Evolutionary conservation across 805 yeast genomes (phyloP).

Genomic region (Saccharomyces kudriavzevii): DNA sequence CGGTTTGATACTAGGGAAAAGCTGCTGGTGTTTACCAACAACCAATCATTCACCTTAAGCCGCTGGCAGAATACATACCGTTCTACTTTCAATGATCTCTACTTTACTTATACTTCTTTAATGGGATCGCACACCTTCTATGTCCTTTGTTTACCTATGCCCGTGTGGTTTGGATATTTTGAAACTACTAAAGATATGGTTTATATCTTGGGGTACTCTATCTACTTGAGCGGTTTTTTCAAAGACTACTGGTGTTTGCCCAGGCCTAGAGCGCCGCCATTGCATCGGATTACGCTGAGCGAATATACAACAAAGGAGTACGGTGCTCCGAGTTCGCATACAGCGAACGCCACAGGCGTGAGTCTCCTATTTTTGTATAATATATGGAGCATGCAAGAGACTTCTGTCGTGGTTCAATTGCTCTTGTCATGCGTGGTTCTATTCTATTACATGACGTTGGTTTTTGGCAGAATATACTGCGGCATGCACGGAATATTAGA

Average conservation of each 20-base stretch:
- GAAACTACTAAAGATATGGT: constrained; percentile 57
- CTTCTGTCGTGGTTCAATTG: constrained; percentile 5
- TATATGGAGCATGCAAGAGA: constrained; percentile 6
- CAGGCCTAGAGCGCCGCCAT: constrained; percentile 86
- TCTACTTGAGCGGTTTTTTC: constrained; percentile 60
- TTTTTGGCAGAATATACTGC: constrained; percentile 80
- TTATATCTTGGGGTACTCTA: constrained; percentile 51
- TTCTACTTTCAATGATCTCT: constrained; percentile 49
- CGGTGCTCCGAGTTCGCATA: constrained; percentile 90
- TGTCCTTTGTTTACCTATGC: constrained; percentile 77
- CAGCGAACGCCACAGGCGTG: constrained; percentile 90
- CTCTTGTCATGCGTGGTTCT: constrained; percentile 18
- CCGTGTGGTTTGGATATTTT: constrained; percentile 70
- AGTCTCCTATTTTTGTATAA: constrained; percentile 40
- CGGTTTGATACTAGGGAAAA: constrained; percentile 46
- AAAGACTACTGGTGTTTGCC: constrained; percentile 88
- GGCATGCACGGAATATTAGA: constrained; percentile 97
- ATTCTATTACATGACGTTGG: constrained; percentile 52
- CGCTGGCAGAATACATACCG: constrained; percentile 47
- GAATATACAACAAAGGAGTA: constrained; percentile 88
- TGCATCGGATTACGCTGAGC: constrained; percentile 81
- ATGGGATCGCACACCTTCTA: constrained; percentile 92
- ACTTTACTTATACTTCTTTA: constrained; percentile 81
- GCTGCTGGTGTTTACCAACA: constrained; percentile 48
- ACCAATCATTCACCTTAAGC: constrained; percentile 57